phyloP scores from a whole-genome alignment of 768 basidiomycete species.

The Rhizopogon sp. region DNA sequence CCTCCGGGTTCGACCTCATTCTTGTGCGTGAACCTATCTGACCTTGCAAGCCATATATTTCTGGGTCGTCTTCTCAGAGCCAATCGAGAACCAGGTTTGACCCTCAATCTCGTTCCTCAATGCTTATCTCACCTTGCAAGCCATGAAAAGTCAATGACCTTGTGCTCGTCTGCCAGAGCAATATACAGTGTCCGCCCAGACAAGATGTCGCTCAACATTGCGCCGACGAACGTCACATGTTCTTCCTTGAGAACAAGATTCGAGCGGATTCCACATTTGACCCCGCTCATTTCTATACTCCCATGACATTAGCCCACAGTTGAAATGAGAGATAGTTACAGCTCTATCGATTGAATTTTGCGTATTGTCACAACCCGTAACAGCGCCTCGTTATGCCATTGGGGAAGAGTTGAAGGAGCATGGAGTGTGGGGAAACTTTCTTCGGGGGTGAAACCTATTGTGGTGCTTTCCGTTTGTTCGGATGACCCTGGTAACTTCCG shows the following conservation, averaged over 20 bases:
- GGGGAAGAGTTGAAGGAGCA: no score
- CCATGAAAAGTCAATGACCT: background rate
- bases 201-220: background rate
- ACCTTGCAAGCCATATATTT: background rate
- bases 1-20: background rate
- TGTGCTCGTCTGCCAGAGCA: background rate
- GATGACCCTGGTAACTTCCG: no score
- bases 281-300: no score
- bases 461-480: background rate
- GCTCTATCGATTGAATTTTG: background rate
- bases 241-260: background rate
- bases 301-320: background rate
- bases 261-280: background rate
- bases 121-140: background rate
- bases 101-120: no score
- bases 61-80: no score
- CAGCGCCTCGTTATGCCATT: no score
- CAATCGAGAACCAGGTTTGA: no score
- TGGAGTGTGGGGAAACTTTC: no score
- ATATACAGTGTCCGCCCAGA: background rate
- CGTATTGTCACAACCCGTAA: background rate
- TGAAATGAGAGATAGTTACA: background rate
- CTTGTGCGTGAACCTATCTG: background rate
- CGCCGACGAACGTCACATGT: background rate
- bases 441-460: no score